phyloP scores from a whole-genome alignment of 2,329 filamentous ascomycete species.

The Huntiella moniliformis region DNA sequence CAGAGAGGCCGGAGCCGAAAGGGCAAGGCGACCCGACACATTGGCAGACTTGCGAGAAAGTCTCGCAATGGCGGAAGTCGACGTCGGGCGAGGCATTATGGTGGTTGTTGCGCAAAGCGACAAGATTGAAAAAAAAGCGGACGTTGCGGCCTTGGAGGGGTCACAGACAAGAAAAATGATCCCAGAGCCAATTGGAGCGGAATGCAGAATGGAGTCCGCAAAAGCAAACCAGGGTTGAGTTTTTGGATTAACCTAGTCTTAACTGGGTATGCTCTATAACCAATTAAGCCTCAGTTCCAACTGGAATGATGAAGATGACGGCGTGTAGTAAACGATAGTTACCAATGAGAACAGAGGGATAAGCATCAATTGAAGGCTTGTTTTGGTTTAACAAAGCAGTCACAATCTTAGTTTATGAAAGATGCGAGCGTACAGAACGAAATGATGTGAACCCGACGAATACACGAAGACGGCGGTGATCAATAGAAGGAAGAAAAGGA shows the following conservation, averaged over 20 bases:
- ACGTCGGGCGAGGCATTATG: constrained; percentile 8
- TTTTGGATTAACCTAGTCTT: background rate
- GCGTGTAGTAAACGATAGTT: no score
- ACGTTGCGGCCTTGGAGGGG: background rate
- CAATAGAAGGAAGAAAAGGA: no score
- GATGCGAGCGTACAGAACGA: no score
- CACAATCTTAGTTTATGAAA: no score
- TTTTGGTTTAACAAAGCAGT: no score
- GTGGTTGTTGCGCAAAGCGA: constrained; percentile 2
- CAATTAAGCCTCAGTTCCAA: no score
- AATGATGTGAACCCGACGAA: no score
- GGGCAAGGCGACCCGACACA: constrained; percentile 1
- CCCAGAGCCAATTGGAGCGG: constrained; percentile 5
- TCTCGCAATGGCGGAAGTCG: constrained; percentile 6
- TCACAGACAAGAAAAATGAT: constrained; percentile 5
- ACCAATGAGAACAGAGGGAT: no score
- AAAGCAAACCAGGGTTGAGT: background rate
- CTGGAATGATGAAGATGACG: no score
- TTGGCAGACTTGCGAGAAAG: constrained; percentile 1
- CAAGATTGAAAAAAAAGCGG: constrained; percentile 1
- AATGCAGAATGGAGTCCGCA: constrained; percentile 2
- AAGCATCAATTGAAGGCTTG: no score
- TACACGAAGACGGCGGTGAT: no score
- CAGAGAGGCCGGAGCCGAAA: constrained; percentile 1
- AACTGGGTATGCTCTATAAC: no score